phyloP scores from a whole-genome alignment of 768 basidiomycete species.

The Podaxis sp. region DNA sequence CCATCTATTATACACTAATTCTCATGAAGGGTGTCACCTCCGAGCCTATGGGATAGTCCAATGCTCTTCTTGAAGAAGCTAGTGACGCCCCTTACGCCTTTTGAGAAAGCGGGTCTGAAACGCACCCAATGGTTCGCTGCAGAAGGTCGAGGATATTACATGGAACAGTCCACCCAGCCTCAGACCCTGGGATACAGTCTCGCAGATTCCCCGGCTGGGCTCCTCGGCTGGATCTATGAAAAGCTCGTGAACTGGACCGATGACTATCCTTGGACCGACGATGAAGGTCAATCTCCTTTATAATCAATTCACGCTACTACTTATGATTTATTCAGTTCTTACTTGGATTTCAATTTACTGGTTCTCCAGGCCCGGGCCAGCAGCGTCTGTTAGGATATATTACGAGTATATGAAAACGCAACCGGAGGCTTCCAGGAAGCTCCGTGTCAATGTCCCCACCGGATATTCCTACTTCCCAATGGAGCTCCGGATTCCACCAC shows the following conservation, averaged over 20 bases:
- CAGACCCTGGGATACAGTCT: conserved; percentile 56
- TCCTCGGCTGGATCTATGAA: conserved; percentile 54
- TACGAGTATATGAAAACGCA: conserved; percentile 39
- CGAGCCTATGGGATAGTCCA: conserved; percentile 24
- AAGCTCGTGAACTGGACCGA: conserved; percentile 48
- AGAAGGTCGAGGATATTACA: conserved; percentile 36
- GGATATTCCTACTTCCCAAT: conserved; percentile 55
- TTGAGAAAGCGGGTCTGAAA: conserved; percentile 34
- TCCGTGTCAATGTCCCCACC: conserved; percentile 36
- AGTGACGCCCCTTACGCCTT: conserved; percentile 26
- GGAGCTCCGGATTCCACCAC: conserved; percentile 36
- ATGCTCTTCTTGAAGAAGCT: conserved; percentile 27
- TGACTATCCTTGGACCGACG: conserved; percentile 53
- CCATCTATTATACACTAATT: not conserved
- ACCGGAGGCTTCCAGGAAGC: conserved; percentile 5
- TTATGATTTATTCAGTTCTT: conserved; percentile 35
- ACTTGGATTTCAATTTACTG: conserved; percentile 63
- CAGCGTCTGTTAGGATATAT: conserved; percentile 59
- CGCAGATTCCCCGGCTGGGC: conserved; percentile 56
- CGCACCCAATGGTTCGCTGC: conserved; percentile 28
- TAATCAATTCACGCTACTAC: not conserved
- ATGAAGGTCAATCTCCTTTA: conserved; percentile 38
- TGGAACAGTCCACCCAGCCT: conserved; percentile 44
- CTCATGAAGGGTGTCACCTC: conserved; percentile 18
- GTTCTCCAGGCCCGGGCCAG: conserved; percentile 58